A percentile compares a stretch with the other conserved stretches of the same genome.
These are phyloP conservation scores for Diaporthe citri DNA, from an alignment of 2,329 filamentous ascomycete genomes.

Conservation along the genomic window DNA sequence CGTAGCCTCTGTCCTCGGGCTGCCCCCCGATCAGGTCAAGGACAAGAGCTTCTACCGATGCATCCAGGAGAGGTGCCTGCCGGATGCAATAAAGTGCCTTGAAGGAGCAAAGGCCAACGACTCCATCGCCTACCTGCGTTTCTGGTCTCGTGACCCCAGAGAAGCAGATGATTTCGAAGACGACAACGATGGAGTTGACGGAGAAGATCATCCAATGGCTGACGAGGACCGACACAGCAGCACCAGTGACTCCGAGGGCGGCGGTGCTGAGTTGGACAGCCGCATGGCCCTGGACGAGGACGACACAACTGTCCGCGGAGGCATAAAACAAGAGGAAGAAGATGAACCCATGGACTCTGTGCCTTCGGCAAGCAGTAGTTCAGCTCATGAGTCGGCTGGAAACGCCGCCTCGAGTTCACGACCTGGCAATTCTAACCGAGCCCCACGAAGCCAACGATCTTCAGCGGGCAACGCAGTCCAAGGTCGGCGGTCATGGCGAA, in stretches of 20 bases:
- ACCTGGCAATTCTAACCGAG: slow-evolving; percentile 31
- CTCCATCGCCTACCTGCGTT: slow-evolving; percentile 89
- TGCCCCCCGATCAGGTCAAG: slow-evolving; percentile 76
- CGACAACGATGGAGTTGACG: slow-evolving; percentile 49
- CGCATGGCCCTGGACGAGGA: slow-evolving; percentile 58
- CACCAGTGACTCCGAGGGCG: slow-evolving; percentile 57
- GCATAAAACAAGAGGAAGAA: slow-evolving; percentile 52
- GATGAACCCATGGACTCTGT: slow-evolving; percentile 35
- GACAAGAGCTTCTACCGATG: slow-evolving; percentile 90
- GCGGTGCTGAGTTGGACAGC: slow-evolving; percentile 59
- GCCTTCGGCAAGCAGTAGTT: slow-evolving; percentile 35
- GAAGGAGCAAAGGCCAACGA: slow-evolving; percentile 92
- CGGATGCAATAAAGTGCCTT: slow-evolving; percentile 81
- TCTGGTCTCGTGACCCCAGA: slow-evolving; percentile 84
- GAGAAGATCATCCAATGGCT: slow-evolving; percentile 53
- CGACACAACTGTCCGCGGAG: slow-evolving; percentile 45
- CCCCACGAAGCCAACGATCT: slow-evolving; percentile 1
- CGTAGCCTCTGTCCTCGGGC: slow-evolving; percentile 79
- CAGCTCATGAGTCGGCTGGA: slow-evolving; percentile 15
- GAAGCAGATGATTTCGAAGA: slow-evolving; percentile 64
- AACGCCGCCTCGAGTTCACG: slow-evolving; percentile 43
- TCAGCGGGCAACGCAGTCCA: slow-evolving; percentile 1
- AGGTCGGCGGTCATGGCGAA: slow-evolving; percentile 6
- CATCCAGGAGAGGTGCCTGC: slow-evolving; percentile 81
- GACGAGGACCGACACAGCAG: slow-evolving; percentile 47